A percentile compares a stretch with the other conserved stretches of the same genome.
phyloP scores from a whole-genome alignment of 169 alveolate species.

The Babesia gibsoni region DNA sequence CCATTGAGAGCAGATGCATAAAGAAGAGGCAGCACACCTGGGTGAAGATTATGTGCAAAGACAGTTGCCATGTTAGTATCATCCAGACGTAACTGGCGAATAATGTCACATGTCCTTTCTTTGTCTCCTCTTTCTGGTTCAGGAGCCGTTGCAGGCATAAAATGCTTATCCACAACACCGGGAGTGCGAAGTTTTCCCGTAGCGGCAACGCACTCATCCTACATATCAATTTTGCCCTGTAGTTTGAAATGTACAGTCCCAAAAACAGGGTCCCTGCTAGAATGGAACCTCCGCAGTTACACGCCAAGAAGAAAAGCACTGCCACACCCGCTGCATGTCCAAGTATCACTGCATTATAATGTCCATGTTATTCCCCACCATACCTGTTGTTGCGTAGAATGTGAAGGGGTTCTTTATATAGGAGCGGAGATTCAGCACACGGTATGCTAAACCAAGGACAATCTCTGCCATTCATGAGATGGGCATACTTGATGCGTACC shows the following conservation, averaged over 20 bases:
- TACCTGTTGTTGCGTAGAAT: constrained; percentile 46
- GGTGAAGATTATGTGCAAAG: constrained; percentile 29
- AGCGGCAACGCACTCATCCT: constrained; percentile 47
- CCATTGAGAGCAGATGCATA: background rate
- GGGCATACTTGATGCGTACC: background rate
- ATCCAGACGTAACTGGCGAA: constrained; percentile 24
- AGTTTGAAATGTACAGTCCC: constrained; percentile 34
- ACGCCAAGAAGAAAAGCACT: constrained; percentile 12
- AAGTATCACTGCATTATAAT: background rate
- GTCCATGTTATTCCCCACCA: background rate
- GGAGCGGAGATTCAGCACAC: constrained; percentile 8
- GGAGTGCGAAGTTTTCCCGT: constrained; percentile 42
- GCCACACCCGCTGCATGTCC: constrained; percentile 32
- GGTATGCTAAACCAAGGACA: constrained; percentile 14
- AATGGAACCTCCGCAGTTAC: constrained; percentile 6
- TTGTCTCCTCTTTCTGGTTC: background rate
- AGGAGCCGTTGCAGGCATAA: constrained; percentile 8
- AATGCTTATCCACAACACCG: constrained; percentile 31
- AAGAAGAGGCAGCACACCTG: constrained; percentile 37
- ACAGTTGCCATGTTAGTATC: constrained; percentile 53
- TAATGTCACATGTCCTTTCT: background rate
- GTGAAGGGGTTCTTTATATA: constrained; percentile 7
- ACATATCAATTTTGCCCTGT: constrained; percentile 20
- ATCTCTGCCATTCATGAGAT: background rate
- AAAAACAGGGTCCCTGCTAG: constrained; percentile 23